Conservation (phyloP, 257 asterid species). For the Capsicum baccatum region DNA sequence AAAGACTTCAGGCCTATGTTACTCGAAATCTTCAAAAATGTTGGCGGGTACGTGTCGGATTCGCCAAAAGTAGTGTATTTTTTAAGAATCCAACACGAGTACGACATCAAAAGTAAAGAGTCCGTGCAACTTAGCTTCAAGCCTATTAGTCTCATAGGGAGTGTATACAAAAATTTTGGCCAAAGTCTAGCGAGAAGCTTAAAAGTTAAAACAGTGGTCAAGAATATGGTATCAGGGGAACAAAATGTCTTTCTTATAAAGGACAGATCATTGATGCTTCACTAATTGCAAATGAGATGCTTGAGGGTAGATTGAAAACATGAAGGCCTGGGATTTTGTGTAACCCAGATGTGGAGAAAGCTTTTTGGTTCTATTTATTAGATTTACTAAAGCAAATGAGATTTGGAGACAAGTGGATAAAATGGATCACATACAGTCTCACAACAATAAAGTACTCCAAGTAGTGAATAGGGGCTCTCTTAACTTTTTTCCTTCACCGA, state of each 20-base stretch:
- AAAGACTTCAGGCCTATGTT: background rate
- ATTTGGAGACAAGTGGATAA: background rate
- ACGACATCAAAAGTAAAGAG: too few species aligned
- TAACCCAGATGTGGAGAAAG: background rate
- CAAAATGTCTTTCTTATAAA: background rate
- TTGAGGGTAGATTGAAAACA: background rate
- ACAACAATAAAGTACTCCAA: background rate
- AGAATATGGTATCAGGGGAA: background rate
- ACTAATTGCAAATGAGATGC: background rate
- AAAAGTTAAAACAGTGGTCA: background rate
- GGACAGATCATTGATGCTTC: background rate
- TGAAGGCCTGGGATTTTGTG: background rate
- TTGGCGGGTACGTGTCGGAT: too few species aligned
- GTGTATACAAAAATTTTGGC: background rate
- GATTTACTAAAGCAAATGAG: background rate
- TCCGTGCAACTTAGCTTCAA: too few species aligned
- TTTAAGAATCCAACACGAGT: too few species aligned
- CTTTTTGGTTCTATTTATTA: background rate
- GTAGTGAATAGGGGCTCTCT: background rate
- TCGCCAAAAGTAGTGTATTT: too few species aligned
- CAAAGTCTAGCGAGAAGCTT: background rate
- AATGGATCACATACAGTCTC: constrained; percentile 12
- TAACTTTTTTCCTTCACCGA: background rate
- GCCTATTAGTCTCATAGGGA: background rate
- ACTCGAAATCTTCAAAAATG: too few species aligned